Base-by-base conservation (phyloP, 2,329 filamentous ascomycete species). In the Diaporthe sp. region DNA sequence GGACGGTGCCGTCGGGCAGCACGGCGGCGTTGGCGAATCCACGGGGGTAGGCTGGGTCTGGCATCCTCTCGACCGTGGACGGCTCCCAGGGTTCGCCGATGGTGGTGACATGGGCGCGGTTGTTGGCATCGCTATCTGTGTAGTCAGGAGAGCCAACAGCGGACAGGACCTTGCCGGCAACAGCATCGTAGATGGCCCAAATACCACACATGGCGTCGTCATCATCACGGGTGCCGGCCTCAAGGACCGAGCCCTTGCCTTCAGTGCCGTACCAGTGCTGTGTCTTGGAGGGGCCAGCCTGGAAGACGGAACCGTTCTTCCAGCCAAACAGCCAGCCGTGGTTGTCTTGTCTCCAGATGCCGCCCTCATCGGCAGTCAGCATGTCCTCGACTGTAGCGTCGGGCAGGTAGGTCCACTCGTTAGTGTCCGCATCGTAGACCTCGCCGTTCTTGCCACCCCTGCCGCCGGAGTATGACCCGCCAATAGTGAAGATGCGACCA, bases 101-200 rank as follows among this genome's bases (percentile, higher is more conserved):
- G 3, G 64, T 67, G 10, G 80, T 75, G 17, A 75, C 52, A 54
- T 75, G 77, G 1, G 88, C 87, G 74, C 85, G 84, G 8, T 80
- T 81, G 0, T 85, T 85, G 1, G 86, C 85, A 9, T 80, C 75
- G n/a, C 81, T 81, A 68, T 85, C 77, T 38, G 86, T 81, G 76
- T 90, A 91, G 45, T 83, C 81, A 0, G 84, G 81, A 0, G 86
- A 80, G 12, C 89, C 89, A 13, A 90, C 89, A 19, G 85, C 81
- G 0, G 87, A 86, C 2, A 91, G 81, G 42, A 91, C 90, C 79
- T 90, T 89, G 42, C 89, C 89, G 1, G 85, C 84, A 72, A 89
- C 86, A 38, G 89, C 88, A 77, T 91, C 89, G 77, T 87, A 91
- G 89, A 92, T 91, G 75, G 89, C 85, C 7, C 86, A 86, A 64